Percentiles rank a stretch among this genome's conserved stretches.
Conservation (phyloP, 176 grass and related monocot genomes). For the Triticum aestivum region DNA sequence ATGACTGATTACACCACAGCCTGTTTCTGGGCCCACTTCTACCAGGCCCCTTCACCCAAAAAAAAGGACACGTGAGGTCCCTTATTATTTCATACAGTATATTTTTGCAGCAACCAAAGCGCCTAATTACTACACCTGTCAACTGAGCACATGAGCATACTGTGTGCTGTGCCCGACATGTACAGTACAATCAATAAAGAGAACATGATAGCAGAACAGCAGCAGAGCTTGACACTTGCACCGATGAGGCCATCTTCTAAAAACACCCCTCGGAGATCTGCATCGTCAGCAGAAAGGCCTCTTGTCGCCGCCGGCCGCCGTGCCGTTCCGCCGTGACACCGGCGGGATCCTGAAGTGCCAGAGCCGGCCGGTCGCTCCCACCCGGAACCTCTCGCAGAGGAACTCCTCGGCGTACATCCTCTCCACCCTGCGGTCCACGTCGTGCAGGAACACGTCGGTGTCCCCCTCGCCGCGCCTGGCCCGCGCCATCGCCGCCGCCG, state of each 20-base stretch:
- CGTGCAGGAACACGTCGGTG: background rate
- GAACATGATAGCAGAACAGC: too few species aligned
- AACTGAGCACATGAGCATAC: too few species aligned
- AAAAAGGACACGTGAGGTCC: too few species aligned
- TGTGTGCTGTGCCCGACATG: too few species aligned
- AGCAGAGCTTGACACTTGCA: background rate
- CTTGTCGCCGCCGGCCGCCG: slow-evolving; percentile 30
- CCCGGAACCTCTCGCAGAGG: background rate
- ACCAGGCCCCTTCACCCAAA: too few species aligned
- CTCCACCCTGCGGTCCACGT: background rate
- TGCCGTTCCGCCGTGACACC: slow-evolving; percentile 29
- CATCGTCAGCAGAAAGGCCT: background rate
- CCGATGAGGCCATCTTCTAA: background rate
- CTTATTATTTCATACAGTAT: too few species aligned
- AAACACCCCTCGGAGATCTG: background rate
- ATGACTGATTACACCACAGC: too few species aligned
- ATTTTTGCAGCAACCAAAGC: too few species aligned
- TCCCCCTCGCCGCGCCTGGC: background rate
- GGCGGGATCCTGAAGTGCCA: background rate
- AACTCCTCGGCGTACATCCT: background rate
- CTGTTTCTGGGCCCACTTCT: too few species aligned
- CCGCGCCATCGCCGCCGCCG: slow-evolving; percentile 27
- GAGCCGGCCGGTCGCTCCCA: background rate
- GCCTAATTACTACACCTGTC: too few species aligned
- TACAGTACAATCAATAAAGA: too few species aligned